Evolutionary conservation across 2,329 filamentous ascomycete genomes (phyloP).

Genomic region (Sodiomyces alkalinus): DNA sequence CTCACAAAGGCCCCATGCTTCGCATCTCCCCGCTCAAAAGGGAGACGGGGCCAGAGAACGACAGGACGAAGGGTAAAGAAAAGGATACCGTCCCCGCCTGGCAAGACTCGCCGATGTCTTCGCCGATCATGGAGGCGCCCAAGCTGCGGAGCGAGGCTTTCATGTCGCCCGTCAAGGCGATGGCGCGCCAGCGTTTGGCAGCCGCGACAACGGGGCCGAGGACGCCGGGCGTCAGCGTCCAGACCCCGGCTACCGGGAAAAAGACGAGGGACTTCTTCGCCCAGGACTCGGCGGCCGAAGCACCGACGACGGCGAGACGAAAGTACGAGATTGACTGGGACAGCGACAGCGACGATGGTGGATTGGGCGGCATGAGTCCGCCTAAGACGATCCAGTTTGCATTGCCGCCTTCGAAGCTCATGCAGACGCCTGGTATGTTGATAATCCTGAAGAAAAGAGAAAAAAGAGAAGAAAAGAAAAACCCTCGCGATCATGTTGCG

Average conservation of each 20-base stretch:
- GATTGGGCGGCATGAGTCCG: slow-evolving; percentile 64
- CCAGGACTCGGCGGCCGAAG: slow-evolving; percentile 10
- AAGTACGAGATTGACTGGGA: slow-evolving; percentile 56
- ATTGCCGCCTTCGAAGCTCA: slow-evolving; percentile 57
- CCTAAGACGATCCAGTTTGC: slow-evolving; percentile 89
- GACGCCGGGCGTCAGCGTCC: slow-evolving; percentile 74
- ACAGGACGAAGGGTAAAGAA: slow-evolving; percentile 17
- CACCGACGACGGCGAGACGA: slow-evolving; percentile 12
- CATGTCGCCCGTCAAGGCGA: slow-evolving; percentile 49
- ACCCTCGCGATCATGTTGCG: background rate
- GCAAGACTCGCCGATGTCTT: slow-evolving; percentile 50
- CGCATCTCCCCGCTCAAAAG: slow-evolving; percentile 30
- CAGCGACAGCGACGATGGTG: slow-evolving; percentile 49
- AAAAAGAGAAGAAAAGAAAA: no score
- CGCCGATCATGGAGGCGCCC: slow-evolving; percentile 65
- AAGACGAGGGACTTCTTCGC: slow-evolving; percentile 35
- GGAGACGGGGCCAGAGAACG: slow-evolving; percentile 12
- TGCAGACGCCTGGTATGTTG: slow-evolving; percentile 58
- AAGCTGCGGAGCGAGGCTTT: slow-evolving; percentile 78
- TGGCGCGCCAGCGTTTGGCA: slow-evolving; percentile 25
- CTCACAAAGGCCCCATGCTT: slow-evolving; percentile 40
- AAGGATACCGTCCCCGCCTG: slow-evolving; percentile 24
- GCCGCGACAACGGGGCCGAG: slow-evolving; percentile 35
- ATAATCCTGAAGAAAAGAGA: background rate
- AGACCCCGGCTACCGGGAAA: slow-evolving; percentile 51